These are phyloP conservation scores for Peronospora farinosa DNA, from an alignment of 352 stramenopile genomes.

Conservation along the genomic window DNA sequence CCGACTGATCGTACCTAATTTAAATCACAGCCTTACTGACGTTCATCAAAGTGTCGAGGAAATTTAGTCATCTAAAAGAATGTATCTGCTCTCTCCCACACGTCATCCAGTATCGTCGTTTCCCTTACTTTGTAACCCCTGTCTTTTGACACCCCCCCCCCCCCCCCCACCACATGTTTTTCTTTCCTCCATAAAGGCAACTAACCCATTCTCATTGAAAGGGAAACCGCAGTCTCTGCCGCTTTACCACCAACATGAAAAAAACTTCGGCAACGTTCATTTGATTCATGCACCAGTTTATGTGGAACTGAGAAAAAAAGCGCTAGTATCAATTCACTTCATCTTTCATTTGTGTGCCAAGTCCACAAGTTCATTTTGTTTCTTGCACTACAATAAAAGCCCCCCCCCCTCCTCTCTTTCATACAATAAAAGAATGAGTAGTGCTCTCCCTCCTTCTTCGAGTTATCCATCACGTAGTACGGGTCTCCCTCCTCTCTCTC, in stretches of 20 bases:
- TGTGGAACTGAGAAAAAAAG: too few relatives aligned
- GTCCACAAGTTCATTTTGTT: slow-evolving; percentile 9
- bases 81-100: slow-evolving; percentile 15
- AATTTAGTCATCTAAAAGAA: not conserved
- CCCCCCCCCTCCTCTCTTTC: not conserved
- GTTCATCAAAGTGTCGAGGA: not conserved
- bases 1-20: too few relatives aligned
- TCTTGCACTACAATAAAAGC: not conserved
- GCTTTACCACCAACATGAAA: not conserved
- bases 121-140: not conserved
- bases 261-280: slow-evolving; percentile 5
- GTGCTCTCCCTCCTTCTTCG: slow-evolving; percentile 20
- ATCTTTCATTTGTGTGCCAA: slow-evolving; percentile 27
- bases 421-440: slow-evolving; percentile 17
- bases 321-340: not conserved
- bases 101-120: not conserved
- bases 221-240: slow-evolving; percentile 28
- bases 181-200: not conserved
- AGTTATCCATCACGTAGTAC: slow-evolving; percentile 19
- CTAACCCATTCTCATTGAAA: slow-evolving; percentile 3
- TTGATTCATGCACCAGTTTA: not conserved
- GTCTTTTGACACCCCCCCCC: too few relatives aligned
- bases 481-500: slow-evolving; percentile 28
- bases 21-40: not conserved
- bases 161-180: too few relatives aligned